Conservation (phyloP, 306 rosid species). For the Lathyrus oleraceus region DNA sequence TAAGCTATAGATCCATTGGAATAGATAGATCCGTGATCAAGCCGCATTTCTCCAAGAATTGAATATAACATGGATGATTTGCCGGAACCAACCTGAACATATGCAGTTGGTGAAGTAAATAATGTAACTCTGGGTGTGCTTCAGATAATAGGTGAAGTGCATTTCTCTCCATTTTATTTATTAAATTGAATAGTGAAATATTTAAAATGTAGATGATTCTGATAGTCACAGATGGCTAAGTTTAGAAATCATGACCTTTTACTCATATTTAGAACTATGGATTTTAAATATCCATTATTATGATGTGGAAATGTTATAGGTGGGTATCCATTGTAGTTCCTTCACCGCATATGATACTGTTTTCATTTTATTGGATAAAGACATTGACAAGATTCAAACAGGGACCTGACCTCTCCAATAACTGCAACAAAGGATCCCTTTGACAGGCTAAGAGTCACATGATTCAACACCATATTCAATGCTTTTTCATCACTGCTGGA, state of each 20-base stretch:
- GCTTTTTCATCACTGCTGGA: conserved; percentile 67
- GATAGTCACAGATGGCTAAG: conserved; percentile 15
- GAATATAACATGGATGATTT: conserved; percentile 84
- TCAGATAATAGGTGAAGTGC: conserved; percentile 14
- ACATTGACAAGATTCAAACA: conserved; percentile 21
- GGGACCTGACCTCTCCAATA: conserved; percentile 79
- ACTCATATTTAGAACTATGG: conserved; percentile 11
- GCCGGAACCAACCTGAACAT: conserved; percentile 93
- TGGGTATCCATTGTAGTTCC: conserved; percentile 15
- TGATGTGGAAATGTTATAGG: conserved; percentile 1
- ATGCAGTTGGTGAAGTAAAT: conserved; percentile 38
- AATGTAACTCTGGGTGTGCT: conserved; percentile 1
- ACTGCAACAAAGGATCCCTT: conserved; percentile 80
- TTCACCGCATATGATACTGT: not conserved
- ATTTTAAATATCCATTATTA: conserved; percentile 11
- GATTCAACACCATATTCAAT: conserved; percentile 57
- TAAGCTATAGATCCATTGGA: conserved; percentile 68
- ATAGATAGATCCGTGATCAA: conserved; percentile 62
- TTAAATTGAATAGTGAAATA: conserved; percentile 13
- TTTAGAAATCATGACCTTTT: conserved; percentile 9
- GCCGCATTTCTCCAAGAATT: conserved; percentile 74
- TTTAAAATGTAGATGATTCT: conserved; percentile 5
- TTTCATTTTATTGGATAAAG: conserved; percentile 26
- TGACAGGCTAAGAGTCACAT: conserved; percentile 59
- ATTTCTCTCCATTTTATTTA: conserved; percentile 27